These are phyloP conservation scores for Hymenoscyphus salicellus DNA, from an alignment of 2,329 filamentous ascomycete species.

Conservation along the genomic window DNA sequence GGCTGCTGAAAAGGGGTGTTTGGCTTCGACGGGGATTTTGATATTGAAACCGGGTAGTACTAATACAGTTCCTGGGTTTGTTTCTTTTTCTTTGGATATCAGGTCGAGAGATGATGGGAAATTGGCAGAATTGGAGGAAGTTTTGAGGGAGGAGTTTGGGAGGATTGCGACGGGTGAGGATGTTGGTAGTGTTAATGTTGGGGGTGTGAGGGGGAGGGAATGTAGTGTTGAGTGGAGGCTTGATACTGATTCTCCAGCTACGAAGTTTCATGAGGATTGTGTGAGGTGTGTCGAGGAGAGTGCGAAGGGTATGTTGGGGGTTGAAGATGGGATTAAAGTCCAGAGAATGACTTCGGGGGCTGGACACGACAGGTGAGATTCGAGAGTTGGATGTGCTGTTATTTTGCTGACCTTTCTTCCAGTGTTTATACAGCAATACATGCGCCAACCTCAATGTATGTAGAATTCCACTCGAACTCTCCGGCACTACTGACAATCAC, in stretches of 20 bases:
- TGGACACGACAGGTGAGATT: slow-evolving; percentile 53
- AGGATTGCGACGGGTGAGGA: slow-evolving; percentile 57
- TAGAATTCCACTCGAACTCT: background rate
- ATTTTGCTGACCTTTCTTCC: slow-evolving; percentile 26
- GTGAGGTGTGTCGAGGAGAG: slow-evolving; percentile 62
- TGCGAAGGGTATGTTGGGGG: slow-evolving; percentile 55
- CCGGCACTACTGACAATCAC: slow-evolving; percentile 2
- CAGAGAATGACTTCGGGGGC: slow-evolving; percentile 59
- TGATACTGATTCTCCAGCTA: slow-evolving; percentile 60
- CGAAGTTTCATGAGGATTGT: slow-evolving; percentile 65
- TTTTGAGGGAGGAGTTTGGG: slow-evolving; percentile 56
- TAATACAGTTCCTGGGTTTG: slow-evolving; percentile 69
- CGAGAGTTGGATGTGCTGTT: slow-evolving; percentile 34
- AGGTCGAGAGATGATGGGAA: slow-evolving; percentile 55
- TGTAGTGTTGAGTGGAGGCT: slow-evolving; percentile 57
- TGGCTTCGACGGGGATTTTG: slow-evolving; percentile 67
- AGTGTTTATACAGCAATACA: slow-evolving; percentile 58
- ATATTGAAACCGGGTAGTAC: slow-evolving; percentile 64
- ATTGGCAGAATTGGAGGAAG: slow-evolving; percentile 55
- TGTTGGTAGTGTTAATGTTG: slow-evolving; percentile 44
- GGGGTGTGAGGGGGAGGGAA: slow-evolving; percentile 46
- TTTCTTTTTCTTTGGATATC: slow-evolving; percentile 67
- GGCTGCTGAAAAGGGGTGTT: slow-evolving; percentile 56
- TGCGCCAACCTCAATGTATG: slow-evolving; percentile 59
- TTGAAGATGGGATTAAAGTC: slow-evolving; percentile 44